These are phyloP conservation scores for Rhodotorula glutinis DNA, from an alignment of 1,284 basidiomycete species.

Conservation along the genomic window DNA sequence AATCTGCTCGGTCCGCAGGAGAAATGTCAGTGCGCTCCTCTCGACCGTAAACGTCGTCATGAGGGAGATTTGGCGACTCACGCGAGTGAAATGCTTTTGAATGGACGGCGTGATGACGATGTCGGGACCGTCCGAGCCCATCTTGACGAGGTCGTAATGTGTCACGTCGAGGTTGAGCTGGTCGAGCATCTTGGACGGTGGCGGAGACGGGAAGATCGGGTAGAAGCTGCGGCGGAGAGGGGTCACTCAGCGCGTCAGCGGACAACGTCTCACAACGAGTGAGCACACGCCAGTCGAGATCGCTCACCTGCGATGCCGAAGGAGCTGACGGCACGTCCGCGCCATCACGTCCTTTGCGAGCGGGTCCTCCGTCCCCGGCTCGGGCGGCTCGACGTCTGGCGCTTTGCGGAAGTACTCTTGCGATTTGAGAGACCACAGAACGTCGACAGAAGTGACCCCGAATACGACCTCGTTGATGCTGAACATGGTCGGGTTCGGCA, in stretches of 20 bases:
- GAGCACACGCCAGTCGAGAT: not conserved
- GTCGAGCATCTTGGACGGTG: slow-evolving; percentile 59
- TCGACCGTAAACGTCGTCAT: slow-evolving; percentile 14
- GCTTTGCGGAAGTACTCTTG: slow-evolving; percentile 76
- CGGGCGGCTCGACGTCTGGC: slow-evolving; percentile 60
- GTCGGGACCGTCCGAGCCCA: slow-evolving; percentile 63
- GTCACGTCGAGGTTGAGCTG: slow-evolving; percentile 77
- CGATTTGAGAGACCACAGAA: slow-evolving; percentile 79
- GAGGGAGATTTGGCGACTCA: slow-evolving; percentile 47
- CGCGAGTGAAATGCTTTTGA: slow-evolving; percentile 81
- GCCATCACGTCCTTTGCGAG: slow-evolving; percentile 68
- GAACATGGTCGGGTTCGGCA: slow-evolving; percentile 86
- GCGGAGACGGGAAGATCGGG: slow-evolving; percentile 84
- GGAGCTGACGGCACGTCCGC: slow-evolving; percentile 70
- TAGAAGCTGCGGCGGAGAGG: slow-evolving; percentile 70
- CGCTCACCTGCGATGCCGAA: slow-evolving; percentile 76
- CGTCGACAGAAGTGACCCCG: slow-evolving; percentile 74
- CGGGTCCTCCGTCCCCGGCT: slow-evolving; percentile 49
- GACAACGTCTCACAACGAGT: too few species aligned
- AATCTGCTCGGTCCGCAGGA: slow-evolving; percentile 50
- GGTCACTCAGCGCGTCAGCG: not conserved
- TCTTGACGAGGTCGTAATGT: slow-evolving; percentile 55
- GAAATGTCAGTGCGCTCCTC: not conserved
- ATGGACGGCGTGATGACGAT: slow-evolving; percentile 79
- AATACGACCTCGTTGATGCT: slow-evolving; percentile 79